A percentile compares a stretch with the other conserved stretches of the same genome.
phyloP scores from a whole-genome alignment of 1,284 basidiomycete species.

The Fomitopsis palustris region DNA sequence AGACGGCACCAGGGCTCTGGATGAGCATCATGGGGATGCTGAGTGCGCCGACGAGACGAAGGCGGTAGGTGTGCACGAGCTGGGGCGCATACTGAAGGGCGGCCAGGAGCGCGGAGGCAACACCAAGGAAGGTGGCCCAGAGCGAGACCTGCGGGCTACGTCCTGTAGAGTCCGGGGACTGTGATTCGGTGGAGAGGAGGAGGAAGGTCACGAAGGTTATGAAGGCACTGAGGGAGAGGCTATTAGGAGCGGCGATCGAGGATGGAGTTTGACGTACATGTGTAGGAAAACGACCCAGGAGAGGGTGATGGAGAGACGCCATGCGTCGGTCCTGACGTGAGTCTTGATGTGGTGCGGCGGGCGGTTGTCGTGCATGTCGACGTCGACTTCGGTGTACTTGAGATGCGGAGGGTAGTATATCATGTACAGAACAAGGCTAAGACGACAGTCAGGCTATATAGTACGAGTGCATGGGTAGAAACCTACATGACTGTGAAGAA shows the following conservation, averaged over 20 bases:
- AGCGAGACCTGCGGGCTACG: slow-evolving; percentile 41
- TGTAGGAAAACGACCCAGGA: slow-evolving; percentile 73
- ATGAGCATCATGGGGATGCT: slow-evolving; percentile 95
- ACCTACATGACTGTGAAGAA: slow-evolving; percentile 84
- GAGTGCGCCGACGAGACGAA: slow-evolving; percentile 85
- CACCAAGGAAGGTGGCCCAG: slow-evolving; percentile 88
- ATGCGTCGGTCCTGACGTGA: slow-evolving; percentile 56
- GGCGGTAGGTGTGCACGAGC: slow-evolving; percentile 73
- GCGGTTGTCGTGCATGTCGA: slow-evolving; percentile 41
- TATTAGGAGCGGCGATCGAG: slow-evolving; percentile 5
- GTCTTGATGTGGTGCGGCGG: slow-evolving; percentile 45
- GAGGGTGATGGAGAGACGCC: slow-evolving; percentile 73
- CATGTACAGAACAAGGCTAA: slow-evolving; percentile 86
- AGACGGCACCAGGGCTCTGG: slow-evolving; percentile 86
- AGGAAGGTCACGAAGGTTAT: slow-evolving; percentile 51
- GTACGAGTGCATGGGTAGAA: no score
- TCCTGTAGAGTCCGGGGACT: slow-evolving; percentile 33
- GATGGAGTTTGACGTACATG: slow-evolving; percentile 44
- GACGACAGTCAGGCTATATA: background rate
- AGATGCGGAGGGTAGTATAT: slow-evolving; percentile 86
- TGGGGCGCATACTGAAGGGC: slow-evolving; percentile 89
- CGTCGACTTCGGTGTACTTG: slow-evolving; percentile 57
- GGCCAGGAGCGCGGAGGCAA: slow-evolving; percentile 78
- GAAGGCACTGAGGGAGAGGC: slow-evolving; percentile 41
- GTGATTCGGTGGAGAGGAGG: slow-evolving; percentile 44